Evolutionary conservation across 225 moss, liverwort and hornwort genomes (phyloP).

Genomic region (Pleurozium schreberi): DNA sequence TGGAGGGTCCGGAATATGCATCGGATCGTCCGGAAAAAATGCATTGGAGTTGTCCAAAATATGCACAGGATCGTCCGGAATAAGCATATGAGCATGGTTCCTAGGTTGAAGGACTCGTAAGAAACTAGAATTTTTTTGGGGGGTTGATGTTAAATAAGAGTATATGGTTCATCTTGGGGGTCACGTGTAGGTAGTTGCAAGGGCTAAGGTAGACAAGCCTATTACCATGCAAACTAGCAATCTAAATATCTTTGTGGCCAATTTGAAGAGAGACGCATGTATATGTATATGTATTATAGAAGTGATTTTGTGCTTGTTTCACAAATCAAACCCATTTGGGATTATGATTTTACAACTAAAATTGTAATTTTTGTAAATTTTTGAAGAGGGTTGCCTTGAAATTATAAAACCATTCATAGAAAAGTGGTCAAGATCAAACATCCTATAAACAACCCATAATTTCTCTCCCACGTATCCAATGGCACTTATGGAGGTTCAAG

Average conservation of each 20-base stretch:
- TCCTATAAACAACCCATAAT: not conserved
- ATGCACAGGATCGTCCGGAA: too few relatives aligned
- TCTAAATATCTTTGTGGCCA: not conserved
- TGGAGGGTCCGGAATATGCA: too few relatives aligned
- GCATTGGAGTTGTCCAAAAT: too few relatives aligned
- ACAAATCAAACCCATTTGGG: not conserved
- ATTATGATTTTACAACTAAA: not conserved
- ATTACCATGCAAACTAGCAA: not conserved
- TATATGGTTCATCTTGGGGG: rapidly evolving
- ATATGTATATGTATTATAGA: rapidly evolving
- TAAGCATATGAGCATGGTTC: too few relatives aligned
- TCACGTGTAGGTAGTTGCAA: rapidly evolving
- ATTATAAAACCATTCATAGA: not conserved
- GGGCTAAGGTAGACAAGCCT: not conserved
- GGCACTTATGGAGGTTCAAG: not conserved
- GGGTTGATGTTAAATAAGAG: not conserved
- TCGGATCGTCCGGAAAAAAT: too few relatives aligned
- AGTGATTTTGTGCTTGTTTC: not conserved
- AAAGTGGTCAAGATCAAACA: not conserved
- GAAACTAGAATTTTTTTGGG: too few relatives aligned
- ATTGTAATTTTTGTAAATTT: not conserved
- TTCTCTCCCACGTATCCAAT: rapidly evolving
- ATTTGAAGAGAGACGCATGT: not conserved
- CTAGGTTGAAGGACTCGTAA: too few relatives aligned
- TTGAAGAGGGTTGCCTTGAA: rapidly evolving